These are phyloP conservation scores for Mesembryanthemum crystallinum DNA, from an alignment of 148 eudicot genomes.

Conservation along the genomic window DNA sequence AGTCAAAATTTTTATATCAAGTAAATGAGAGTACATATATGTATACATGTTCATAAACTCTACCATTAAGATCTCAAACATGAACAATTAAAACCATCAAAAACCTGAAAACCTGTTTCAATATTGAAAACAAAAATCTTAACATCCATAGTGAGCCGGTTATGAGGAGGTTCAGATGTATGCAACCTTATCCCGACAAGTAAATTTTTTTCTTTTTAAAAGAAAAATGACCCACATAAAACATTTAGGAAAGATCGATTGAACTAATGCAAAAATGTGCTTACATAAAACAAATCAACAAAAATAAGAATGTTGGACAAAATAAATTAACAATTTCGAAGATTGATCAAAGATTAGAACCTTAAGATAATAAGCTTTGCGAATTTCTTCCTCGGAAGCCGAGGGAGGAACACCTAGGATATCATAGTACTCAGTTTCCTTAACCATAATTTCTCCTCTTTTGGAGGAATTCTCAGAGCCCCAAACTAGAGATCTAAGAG, in stretches of 20 bases:
- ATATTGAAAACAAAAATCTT: too few relatives aligned
- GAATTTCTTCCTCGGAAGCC: slow-evolving; percentile 76
- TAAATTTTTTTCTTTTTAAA: too few relatives aligned
- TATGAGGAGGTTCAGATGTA: too few relatives aligned
- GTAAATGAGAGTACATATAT: neutral
- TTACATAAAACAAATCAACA: neutral
- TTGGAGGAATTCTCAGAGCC: neutral
- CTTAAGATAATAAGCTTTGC: slow-evolving; percentile 94
- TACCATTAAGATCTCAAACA: neutral
- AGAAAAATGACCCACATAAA: neutral
- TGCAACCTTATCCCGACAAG: too few relatives aligned
- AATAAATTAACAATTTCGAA: neutral
- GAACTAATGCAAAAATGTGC: neutral
- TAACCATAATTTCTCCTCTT: slow-evolving; percentile 42
- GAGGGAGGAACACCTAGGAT: slow-evolving; percentile 65
- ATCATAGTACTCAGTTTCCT: slow-evolving; percentile 84
- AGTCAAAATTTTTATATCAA: neutral
- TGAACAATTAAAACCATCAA: neutral
- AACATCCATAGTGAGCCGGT: too few relatives aligned
- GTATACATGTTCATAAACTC: neutral
- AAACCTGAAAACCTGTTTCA: neutral
- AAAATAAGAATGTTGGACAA: neutral
- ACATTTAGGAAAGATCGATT: neutral
- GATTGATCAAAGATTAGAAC: slow-evolving; percentile 29
- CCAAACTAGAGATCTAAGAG: neutral